phyloP scores from a whole-genome alignment of 805 yeast species.

The Maudiozyma serrabonitensis region DNA sequence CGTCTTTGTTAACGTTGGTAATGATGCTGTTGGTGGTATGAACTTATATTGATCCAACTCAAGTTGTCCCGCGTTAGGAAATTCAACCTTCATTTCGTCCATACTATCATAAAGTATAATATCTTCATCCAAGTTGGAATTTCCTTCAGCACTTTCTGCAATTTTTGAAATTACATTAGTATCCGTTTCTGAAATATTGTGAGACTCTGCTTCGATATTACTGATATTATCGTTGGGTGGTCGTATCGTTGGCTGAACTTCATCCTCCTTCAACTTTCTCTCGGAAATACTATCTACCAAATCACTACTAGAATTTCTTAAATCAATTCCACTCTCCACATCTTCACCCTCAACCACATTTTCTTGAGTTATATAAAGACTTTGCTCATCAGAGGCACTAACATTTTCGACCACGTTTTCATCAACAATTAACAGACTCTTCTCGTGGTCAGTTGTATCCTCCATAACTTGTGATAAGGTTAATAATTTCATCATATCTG shows the following conservation, averaged over 20 bases:
- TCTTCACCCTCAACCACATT: not conserved
- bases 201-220: not conserved
- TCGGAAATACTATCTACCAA: not conserved
- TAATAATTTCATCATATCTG: slow-evolving; percentile 7
- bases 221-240: not conserved
- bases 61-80: slow-evolving; percentile 4
- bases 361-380: not conserved
- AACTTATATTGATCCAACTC: not conserved
- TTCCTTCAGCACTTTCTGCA: not conserved
- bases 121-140: not conserved
- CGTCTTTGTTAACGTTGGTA: not conserved
- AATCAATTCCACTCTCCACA: no score
- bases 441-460: slow-evolving; percentile 6
- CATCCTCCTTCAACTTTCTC: no score
- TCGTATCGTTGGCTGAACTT: no score
- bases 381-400: not conserved
- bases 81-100: slow-evolving; percentile 3
- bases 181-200: not conserved
- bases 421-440: not conserved
- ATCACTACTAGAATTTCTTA: not conserved
- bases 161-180: not conserved
- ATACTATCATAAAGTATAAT: slow-evolving; percentile 4
- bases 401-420: not conserved
- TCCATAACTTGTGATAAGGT: slow-evolving; percentile 25
- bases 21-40: not conserved